Base-by-base conservation (phyloP, 768 basidiomycete species). In the Termitomyces sp. region DNA sequence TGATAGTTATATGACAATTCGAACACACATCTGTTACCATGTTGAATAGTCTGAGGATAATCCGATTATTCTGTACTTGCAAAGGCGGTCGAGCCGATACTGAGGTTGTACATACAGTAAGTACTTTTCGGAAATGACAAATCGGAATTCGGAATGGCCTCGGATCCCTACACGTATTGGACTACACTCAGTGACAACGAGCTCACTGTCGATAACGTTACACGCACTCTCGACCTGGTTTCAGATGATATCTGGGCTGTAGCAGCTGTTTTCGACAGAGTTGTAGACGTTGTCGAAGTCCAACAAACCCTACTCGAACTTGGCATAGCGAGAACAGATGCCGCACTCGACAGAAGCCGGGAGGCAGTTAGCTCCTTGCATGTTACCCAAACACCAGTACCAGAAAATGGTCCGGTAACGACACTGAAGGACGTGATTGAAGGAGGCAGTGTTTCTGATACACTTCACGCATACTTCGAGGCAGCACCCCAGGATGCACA, bases 211-310 rank as follows among this genome's bases (percentile, higher is more conserved):
- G 78, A 83, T 48, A 65, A 67, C 42, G 72, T 89, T 27, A 70
- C 74, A 24, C 65, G 80, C 24, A 65, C 78, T 20, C 79, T 95
- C 20, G 73, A 69, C 9, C 64, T 73, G 24, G 72, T 88, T 40
- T 71, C 74, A 42, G 85, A 93, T 65, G 88, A 94, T 69, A 72
- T 86, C 9, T 94, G 91, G 91, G 87, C 86, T 16, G 81, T 80
- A 37, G 83, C 87, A n/a, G 89, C 91, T 2, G 88, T 84, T 64
- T 74, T 78, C 26, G 90, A 92, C 73, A 79, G 87, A 56, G 70
- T 88, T 26, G 72, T 88, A n/a, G 76, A 87, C 60, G 76, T 85
- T 67, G 72, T 79, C 22, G 69, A 68, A 53, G 70, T 83, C 14
- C 86, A 92, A 62, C 77, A 77, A 51, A 74, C 75, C 9, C 74